Evolutionary conservation across 495 filamentous ascomycete species (phyloP), one percentile per base, ranked within the genome.

Genomic region (Podospora fimiseda): DNA sequence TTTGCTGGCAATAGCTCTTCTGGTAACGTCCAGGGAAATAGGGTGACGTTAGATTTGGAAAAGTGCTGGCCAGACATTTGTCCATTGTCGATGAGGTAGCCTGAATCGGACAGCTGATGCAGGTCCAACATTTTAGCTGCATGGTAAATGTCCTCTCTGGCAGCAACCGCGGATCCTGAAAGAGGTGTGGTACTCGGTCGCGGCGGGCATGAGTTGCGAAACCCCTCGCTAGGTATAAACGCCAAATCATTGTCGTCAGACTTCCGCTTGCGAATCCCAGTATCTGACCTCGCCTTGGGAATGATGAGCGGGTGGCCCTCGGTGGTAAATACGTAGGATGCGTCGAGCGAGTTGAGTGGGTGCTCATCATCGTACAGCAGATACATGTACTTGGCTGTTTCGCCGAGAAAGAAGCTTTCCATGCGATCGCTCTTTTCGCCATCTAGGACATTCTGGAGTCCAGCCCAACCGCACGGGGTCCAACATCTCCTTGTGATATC

Each of bases 401-500:
- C 93, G 2, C 94, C 90, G 1, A 97, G 76, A 66, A 96, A 97
- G 74, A 98, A 98, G 68, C 93, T 97, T 72, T 98, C 93, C 93
- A 98, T 98, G 15, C 93, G 85, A 63, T 98, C 93, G 61, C 80
- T 91, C 63, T 86, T 83, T 66, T 96, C 88, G 0, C 92, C 94
- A 39, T 79, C 90, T 24, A 85, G 74, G 9, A 98, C 93, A 69
- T 97, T 88, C 59, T 95, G 87, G n/a, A 98, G 75, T 0, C 92
- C 92, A 4, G 93, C 87, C 90, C 90, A 97, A 46, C 93, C 93
- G 62, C 93, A 98, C 47, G 82, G 81, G 2, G 90, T 90, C 88
- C 89, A 95, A 67, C 93, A 98, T 39, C 94, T 80, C 41, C 88
- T 74, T 56, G 87, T 86, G 57, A 98, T 84, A 64, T 98, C 93